These are phyloP conservation scores for Daldinia bambusicola DNA, from an alignment of 495 filamentous ascomycete genomes.

Conservation along the genomic window DNA sequence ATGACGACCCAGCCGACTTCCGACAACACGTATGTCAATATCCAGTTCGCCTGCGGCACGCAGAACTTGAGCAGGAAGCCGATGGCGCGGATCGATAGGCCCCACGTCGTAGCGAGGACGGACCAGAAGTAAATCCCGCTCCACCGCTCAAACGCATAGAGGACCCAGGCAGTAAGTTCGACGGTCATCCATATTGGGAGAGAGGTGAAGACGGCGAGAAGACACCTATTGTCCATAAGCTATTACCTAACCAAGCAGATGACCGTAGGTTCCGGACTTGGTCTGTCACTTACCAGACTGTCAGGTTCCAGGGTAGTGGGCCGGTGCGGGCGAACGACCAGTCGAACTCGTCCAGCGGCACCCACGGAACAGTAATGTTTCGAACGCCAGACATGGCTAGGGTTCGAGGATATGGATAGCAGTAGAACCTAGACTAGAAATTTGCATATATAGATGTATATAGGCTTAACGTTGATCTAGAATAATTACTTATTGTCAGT, in stretches of 20 bases:
- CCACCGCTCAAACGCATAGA: conserved; percentile 52
- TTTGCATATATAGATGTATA: not conserved
- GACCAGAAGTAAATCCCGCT: conserved; percentile 58
- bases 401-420: not conserved
- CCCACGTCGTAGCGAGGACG: conserved; percentile 55
- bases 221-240: conserved; percentile 21
- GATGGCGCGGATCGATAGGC: conserved; percentile 66
- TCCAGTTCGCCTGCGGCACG: conserved; percentile 52
- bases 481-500: not conserved
- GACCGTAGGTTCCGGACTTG: not conserved
- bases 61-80: conserved; percentile 73
- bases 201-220: conserved; percentile 52
- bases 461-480: not conserved
- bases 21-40: conserved; percentile 58
- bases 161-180: conserved; percentile 55
- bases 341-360: conserved; percentile 35
- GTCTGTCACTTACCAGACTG: conserved; percentile 24
- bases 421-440: not conserved
- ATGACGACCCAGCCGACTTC: conserved; percentile 70
- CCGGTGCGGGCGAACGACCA: conserved; percentile 33
- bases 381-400: conserved; percentile 30
- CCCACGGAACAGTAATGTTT: conserved; percentile 35
- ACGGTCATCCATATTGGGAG: conserved; percentile 58
- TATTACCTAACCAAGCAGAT: not conserved
- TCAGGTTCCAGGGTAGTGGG: conserved; percentile 33